Conservation (phyloP, 2,329 filamentous ascomycete genomes). For the Zarea fungicola region DNA sequence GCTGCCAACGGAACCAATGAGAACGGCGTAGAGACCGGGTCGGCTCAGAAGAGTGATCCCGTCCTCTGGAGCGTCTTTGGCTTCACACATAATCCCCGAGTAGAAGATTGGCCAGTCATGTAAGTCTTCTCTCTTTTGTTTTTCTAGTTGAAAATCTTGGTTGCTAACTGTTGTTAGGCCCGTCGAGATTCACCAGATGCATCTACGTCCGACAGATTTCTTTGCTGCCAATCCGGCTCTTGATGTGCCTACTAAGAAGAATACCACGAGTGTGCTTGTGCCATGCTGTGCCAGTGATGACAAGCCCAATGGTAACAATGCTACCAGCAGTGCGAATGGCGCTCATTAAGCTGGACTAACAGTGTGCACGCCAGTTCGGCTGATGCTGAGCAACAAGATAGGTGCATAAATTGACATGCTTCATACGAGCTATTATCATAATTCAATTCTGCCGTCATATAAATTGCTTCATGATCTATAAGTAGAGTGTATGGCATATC, state of each 20-base stretch:
- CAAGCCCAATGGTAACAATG: constrained; percentile 7
- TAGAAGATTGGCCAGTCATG: constrained; percentile 49
- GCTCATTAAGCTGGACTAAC: too few species aligned
- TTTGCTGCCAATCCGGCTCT: constrained; percentile 41
- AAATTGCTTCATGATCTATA: neutral
- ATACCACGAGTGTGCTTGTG: constrained; percentile 37
- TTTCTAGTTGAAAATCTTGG: neutral
- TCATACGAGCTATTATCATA: too few species aligned
- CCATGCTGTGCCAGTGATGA: constrained; percentile 25
- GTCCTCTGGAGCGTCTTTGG: constrained; percentile 46
- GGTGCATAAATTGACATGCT: too few species aligned
- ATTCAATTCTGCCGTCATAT: neutral
- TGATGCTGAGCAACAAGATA: too few species aligned
- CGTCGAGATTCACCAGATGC: constrained; percentile 42
- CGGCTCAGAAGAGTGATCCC: constrained; percentile 25
- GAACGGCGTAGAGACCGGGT: too few species aligned
- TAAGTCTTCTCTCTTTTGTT: constrained; percentile 25
- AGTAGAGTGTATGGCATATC: neutral
- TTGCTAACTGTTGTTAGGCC: constrained; percentile 31
- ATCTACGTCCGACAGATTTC: constrained; percentile 40
- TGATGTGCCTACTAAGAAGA: constrained; percentile 33
- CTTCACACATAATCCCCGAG: constrained; percentile 42
- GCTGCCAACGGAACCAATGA: too few species aligned
- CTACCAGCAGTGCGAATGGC: constrained; percentile 11
- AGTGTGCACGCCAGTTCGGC: too few species aligned